phyloP scores from a whole-genome alignment of 495 filamentous ascomycete species.

The Massariosphaeria phaeospora region DNA sequence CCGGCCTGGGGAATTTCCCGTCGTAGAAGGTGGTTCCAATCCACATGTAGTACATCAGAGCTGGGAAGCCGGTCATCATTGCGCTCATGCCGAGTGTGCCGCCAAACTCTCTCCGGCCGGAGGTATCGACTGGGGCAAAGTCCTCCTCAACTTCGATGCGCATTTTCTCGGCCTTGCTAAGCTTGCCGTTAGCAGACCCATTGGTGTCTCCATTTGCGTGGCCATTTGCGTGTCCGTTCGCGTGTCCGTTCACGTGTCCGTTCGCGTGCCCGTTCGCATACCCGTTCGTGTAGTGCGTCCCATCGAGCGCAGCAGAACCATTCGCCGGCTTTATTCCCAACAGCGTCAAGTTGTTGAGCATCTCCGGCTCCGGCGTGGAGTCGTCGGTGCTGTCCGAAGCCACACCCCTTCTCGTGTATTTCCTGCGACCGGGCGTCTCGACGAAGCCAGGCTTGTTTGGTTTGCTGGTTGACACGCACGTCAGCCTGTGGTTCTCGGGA shows the following conservation, averaged over 20 bases:
- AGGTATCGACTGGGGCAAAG: constrained; percentile 64
- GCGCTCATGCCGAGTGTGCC: constrained; percentile 67
- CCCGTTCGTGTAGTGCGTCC: constrained; percentile 12
- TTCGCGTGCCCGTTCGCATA: constrained; percentile 24
- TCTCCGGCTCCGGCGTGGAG: constrained; percentile 13
- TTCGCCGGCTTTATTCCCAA: no score
- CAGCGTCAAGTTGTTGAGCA: background rate
- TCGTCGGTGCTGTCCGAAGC: background rate
- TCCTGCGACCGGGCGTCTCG: constrained; percentile 41
- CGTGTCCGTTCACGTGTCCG: constrained; percentile 22
- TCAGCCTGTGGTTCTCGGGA: background rate
- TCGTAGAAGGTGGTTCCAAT: constrained; percentile 87
- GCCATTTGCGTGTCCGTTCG: constrained; percentile 27
- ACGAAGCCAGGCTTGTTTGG: constrained; percentile 43
- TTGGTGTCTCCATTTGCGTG: constrained; percentile 30
- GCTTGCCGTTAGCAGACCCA: constrained; percentile 13
- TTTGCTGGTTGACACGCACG: constrained; percentile 26
- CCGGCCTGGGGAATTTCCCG: constrained; percentile 68
- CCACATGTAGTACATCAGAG: constrained; percentile 99
- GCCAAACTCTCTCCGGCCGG: constrained; percentile 82
- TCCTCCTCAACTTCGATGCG: constrained; percentile 21
- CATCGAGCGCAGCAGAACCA: no score
- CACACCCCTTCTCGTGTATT: constrained; percentile 35
- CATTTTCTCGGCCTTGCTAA: constrained; percentile 5
- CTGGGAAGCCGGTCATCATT: constrained; percentile 89